A percentile compares a stretch with the other conserved stretches of the same genome.
Evolutionary conservation across 495 filamentous ascomycete genomes (phyloP).

Genomic region (Paragyromitra xinjiangensis): DNA sequence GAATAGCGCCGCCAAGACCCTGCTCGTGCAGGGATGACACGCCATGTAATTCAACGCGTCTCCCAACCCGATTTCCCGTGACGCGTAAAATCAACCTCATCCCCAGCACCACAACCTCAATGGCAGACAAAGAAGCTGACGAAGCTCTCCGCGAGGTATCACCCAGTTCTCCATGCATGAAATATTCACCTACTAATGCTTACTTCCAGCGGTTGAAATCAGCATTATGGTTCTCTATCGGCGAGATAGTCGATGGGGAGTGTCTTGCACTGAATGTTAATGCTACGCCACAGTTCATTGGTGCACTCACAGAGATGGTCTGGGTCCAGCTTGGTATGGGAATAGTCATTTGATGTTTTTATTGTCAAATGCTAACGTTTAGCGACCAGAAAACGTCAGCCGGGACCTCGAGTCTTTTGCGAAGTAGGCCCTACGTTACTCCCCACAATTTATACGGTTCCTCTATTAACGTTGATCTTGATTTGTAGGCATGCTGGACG

Average conservation of each 20-base stretch:
- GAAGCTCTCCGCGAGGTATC: conserved; percentile 55
- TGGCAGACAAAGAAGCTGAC: conserved; percentile 54
- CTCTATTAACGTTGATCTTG: background rate
- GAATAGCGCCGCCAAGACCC: conserved; percentile 6
- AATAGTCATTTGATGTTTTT: conserved; percentile 40
- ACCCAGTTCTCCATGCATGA: background rate
- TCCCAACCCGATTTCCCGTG: background rate
- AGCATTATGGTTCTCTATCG: conserved; percentile 89
- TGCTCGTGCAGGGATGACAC: conserved; percentile 8
- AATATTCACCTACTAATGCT: background rate
- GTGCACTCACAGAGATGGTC: conserved; percentile 86
- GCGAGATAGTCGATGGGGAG: conserved; percentile 89
- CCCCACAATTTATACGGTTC: too few species aligned
- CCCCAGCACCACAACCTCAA: conserved; percentile 1
- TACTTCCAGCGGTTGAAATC: conserved; percentile 81
- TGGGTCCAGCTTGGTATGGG: conserved; percentile 84
- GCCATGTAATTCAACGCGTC: conserved; percentile 9
- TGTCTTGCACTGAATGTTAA: conserved; percentile 77
- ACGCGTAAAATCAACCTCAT: background rate
- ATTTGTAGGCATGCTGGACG: conserved; percentile 77
- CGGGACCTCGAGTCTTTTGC: conserved; percentile 84
- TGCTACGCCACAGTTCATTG: conserved; percentile 95
- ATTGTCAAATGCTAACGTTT: conserved; percentile 11
- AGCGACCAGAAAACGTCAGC: conserved; percentile 71
- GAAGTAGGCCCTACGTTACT: conserved; percentile 61